These are phyloP conservation scores for Hypoxylon sp. DNA, from an alignment of 2,329 filamentous ascomycete species.

Conservation along the genomic window DNA sequence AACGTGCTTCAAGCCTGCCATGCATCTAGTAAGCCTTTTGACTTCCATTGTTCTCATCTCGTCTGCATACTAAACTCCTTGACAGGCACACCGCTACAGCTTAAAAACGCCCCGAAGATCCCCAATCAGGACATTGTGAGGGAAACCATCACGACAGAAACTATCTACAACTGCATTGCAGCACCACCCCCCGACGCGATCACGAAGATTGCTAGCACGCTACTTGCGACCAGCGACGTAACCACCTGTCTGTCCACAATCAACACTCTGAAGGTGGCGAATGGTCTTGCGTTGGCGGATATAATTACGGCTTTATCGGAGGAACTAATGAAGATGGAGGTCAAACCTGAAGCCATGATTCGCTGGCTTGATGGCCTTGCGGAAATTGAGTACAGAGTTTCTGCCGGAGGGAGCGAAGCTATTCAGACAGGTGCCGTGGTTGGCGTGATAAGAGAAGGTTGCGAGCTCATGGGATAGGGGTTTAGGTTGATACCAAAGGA, in stretches of 20 bases:
- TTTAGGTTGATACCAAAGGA: neutral
- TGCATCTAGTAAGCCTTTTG: slow-evolving; percentile 77
- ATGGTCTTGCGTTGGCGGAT: slow-evolving; percentile 91
- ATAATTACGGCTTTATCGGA: slow-evolving; percentile 90
- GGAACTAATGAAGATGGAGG: slow-evolving; percentile 84
- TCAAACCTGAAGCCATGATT: slow-evolving; percentile 87
- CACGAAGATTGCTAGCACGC: slow-evolving; percentile 82
- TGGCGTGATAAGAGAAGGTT: slow-evolving; percentile 87
- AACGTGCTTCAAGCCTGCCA: slow-evolving; percentile 98
- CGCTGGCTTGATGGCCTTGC: slow-evolving; percentile 92
- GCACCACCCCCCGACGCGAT: slow-evolving; percentile 93
- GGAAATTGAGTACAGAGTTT: slow-evolving; percentile 91
- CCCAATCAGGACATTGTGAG: slow-evolving; percentile 75
- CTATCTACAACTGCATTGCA: slow-evolving; percentile 97
- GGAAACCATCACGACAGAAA: slow-evolving; percentile 86
- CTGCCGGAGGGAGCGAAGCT: slow-evolving; percentile 85
- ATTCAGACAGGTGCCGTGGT: slow-evolving; percentile 95
- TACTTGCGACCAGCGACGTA: slow-evolving; percentile 87
- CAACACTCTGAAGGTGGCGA: slow-evolving; percentile 85
- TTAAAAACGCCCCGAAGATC: slow-evolving; percentile 69
- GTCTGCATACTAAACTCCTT: slow-evolving; percentile 18
- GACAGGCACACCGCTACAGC: slow-evolving; percentile 74
- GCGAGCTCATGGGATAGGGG: slow-evolving; percentile 71
- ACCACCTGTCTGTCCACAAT: slow-evolving; percentile 90
- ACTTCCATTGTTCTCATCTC: neutral